phyloP scores from a whole-genome alignment of 768 basidiomycete species.

The Cubamyces lactineus region DNA sequence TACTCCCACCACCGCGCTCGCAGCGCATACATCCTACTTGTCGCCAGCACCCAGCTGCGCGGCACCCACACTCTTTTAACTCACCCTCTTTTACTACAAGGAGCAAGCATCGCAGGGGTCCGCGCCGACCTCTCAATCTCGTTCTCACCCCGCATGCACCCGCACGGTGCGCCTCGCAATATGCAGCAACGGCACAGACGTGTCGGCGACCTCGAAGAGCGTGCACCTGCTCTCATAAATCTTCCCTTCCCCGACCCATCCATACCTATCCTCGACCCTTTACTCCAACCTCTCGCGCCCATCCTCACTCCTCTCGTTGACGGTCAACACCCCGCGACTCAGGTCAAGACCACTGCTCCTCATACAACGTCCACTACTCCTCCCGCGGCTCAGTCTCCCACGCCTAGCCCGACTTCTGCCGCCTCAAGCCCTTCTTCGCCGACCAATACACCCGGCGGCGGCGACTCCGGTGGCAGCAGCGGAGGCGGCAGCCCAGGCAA shows the following conservation, averaged over 20 bases:
- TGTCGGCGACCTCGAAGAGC: conserved; percentile 34
- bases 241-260: conserved; percentile 44
- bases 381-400: background rate
- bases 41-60: conserved; percentile 17
- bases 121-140: background rate
- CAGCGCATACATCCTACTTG: conserved; percentile 4
- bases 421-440: conserved; percentile 11
- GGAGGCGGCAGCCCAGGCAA: conserved; percentile 9
- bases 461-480: background rate
- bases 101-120: background rate
- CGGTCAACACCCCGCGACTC: conserved; percentile 16
- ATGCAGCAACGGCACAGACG: conserved; percentile 21
- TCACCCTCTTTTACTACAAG: conserved; percentile 12
- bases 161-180: conserved; percentile 15
- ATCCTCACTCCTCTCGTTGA: conserved; percentile 36
- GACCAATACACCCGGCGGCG: conserved; percentile 10
- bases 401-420: conserved; percentile 8
- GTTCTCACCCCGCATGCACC: background rate
- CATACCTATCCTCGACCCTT: conserved; percentile 43
- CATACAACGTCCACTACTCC: conserved; percentile 13
- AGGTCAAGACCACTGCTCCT: background rate
- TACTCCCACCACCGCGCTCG: conserved; percentile 13
- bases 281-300: conserved; percentile 37
- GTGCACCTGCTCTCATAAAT: conserved; percentile 44
- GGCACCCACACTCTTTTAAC: conserved; percentile 21